Evolutionary conservation across 2,329 filamentous ascomycete genomes (phyloP), one percentile per base, ranked within the genome.

Genomic region (Lecanicillium sp.): DNA sequence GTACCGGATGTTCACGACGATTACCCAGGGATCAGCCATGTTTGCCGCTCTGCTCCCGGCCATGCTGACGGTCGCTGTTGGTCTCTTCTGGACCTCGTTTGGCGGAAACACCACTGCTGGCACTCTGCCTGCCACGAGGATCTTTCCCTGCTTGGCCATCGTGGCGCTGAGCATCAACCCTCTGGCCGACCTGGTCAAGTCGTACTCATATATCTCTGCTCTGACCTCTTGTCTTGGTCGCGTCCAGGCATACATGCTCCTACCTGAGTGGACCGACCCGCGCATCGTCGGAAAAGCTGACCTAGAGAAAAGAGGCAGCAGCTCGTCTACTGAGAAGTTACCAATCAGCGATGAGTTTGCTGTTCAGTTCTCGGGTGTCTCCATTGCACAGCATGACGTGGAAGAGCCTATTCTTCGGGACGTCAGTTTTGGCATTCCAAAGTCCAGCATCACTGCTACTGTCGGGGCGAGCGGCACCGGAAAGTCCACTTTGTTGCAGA

Each of bases 41-140:
- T 15, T 33, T 15, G 19, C 30, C 15, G 30, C 30, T 15, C 19
- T 33, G n/a, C 30, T 33, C 4, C 30, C 30, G 8, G 20, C 20
- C 9, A 14, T 40, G 15, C 37, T 40, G 20, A 24, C 21, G 14
- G 23, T 40, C 3, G 37, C 37, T 21, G 37, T 23, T 10, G 37
- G 37, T 11, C 37, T 40, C 37, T 40, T 40, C n/a, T 40, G 37
- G 37, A 40, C 37, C 8, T 24, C 37, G 17, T 40, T 40, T 14
- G 37, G 26, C n/a, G 37, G 37, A n/a, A 27, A 7, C n/a, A 3
- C 23, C 4, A 21, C 8, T n/a, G 10, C 21, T 15, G 10, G 19
- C 6, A 33, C 30, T 15, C n/a, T 33, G 3, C 30, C 30, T 5
- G 30, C n/a, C 12, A 15, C 15, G 4, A 3, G 30, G 19, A 33